Base-by-base conservation (phyloP, 495 filamentous ascomycete genomes). In the Penicillium tannophilum region DNA sequence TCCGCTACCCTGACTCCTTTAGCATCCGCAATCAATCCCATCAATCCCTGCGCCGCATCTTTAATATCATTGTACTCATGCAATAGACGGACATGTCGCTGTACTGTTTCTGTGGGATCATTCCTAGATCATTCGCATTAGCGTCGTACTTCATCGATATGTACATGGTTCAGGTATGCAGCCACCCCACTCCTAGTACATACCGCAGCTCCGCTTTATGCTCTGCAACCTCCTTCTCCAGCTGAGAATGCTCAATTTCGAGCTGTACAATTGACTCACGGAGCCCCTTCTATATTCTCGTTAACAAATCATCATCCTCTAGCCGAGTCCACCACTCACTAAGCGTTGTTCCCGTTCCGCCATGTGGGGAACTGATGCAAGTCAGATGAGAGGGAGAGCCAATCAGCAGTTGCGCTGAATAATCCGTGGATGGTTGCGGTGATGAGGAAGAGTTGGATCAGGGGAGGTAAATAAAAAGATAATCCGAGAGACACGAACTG, bases 11-110 rank as follows among this genome's bases (percentile, higher is more conserved):
- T 75, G 41, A 90, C 79, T 3, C 88, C 88, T 19, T 84, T 71
- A 46, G 82, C 79, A 41, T 93, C 90, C 3, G 90, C 90, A 65
- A 93, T 82, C 49, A 92, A 63, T 0, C 88, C 88, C 72, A 91
- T 85, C 17, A 93, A 66, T 0, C 88, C 88, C 67, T 87, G 86
- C 0, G 83, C 90, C 3, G 89, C 73, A 68, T 92, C 90, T 50
- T 86, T 84, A 64, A 92, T 86, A 60, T 91, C 90, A 69, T 93
- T 93, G 77, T 92, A 92, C 52, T 85, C 76, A 64, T 90, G 88
- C 7, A 93, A 73, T 1, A 87, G 77, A 56, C 74, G 76, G 62
- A 91, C 91, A 70, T 92, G 88, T 7, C 69, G 75, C 50, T 86
- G 79, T 26, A 91, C 83, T 9, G 81, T 76, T n/a, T 66, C 64